Evolutionary conservation across 768 basidiomycete genomes (phyloP).

Genomic region (Rhodotorula diobovata): DNA sequence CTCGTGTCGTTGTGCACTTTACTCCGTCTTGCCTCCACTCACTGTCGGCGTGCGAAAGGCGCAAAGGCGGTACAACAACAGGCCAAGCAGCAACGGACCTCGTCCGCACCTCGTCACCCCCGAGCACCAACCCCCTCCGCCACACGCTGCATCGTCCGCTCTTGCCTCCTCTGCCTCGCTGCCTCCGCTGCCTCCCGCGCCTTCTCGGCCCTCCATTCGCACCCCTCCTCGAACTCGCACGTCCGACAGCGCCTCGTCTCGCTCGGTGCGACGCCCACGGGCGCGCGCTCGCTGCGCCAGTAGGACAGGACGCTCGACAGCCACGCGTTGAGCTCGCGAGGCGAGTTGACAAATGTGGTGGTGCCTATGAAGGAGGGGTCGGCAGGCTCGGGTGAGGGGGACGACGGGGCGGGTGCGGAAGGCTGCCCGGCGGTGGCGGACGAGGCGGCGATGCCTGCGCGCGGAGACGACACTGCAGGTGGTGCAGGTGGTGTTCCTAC

Average conservation of each 20-base stretch:
- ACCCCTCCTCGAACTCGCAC: slow-evolving; percentile 69
- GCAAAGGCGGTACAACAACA: neutral
- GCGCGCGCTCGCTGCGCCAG: slow-evolving; percentile 68
- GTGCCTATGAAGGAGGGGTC: slow-evolving; percentile 59
- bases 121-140: too few relatives aligned
- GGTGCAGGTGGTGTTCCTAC: neutral
- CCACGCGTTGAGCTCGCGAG: slow-evolving; percentile 55
- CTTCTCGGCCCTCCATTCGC: slow-evolving; percentile 68
- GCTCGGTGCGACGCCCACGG: slow-evolving; percentile 64
- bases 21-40: neutral
- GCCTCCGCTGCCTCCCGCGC: slow-evolving; percentile 49
- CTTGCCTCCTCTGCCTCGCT: neutral
- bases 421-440: neutral
- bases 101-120: too few relatives aligned
- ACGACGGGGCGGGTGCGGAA: slow-evolving; percentile 38
- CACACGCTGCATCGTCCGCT: neutral
- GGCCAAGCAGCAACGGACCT: neutral
- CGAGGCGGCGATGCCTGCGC: neutral
- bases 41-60: too few relatives aligned
- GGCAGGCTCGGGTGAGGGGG: neutral
- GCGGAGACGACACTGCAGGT: neutral
- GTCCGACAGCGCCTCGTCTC: slow-evolving; percentile 54
- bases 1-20: neutral
- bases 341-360: slow-evolving; percentile 59
- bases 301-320: slow-evolving; percentile 60